Base-by-base conservation (phyloP, 192 early-diverging fungal species). In the Cetraspora pellucida region DNA sequence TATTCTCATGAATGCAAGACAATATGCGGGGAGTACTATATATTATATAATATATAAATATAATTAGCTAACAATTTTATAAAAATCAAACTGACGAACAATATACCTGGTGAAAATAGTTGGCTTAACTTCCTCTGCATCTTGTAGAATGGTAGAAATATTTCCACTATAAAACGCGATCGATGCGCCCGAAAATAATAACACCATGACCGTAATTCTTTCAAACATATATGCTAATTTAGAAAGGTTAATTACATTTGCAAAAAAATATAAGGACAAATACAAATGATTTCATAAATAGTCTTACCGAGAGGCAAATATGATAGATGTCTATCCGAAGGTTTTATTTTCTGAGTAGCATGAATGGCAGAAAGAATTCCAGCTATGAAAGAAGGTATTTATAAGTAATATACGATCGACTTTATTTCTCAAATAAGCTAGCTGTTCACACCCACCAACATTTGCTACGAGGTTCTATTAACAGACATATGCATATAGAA, bases 41-140 rank as follows among this genome's bases (percentile, higher is more conserved):
- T 13, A 23, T 30, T 66, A 43, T 13, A 23, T 30, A 21, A 61
- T 27, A 1, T 3, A 61, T 13, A 68, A 8, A 10, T 17, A 10
- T 37, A 43, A 43, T 14, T 65, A 31, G 37, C 7, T 37, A 37
- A 37, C 7, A 37, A 37, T 37, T 37, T 37, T 37, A 37, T 37
- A 6, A 37, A n/a, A 37, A 7, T 37, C 0, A 37, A 37, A 37
- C 37, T 37, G 7, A 7, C 7, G 37, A 37, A 37, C 3, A 17
- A 21, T 17, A 45, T 45, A 85, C 84, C 80, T 81, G 64, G 80
- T 85, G 74, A 97, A 92, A 46, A 95, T 67, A 19, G 92, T 95
- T 7, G 96, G 96, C 37, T 86, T 78, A 52, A 95, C 87, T 25
- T 85, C 75, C 60, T 87, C 86, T 59, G 95, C 81, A 76, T 92